Evolutionary conservation across 495 filamentous ascomycete genomes (phyloP).

Genomic region (Daldinia caldariorum): DNA sequence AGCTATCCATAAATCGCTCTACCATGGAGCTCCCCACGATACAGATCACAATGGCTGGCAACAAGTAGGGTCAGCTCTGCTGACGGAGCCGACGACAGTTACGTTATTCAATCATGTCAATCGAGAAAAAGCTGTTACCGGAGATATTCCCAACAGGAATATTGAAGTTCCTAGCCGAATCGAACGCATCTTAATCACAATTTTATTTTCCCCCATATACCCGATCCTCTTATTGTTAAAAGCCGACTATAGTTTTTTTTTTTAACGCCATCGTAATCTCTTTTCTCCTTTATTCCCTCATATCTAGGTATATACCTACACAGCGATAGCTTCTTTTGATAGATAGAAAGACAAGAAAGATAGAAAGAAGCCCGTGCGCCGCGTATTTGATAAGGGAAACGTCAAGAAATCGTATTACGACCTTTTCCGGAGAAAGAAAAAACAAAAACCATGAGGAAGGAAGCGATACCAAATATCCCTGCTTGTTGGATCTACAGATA

Average conservation of each 20-base stretch:
- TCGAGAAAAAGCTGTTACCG: background rate
- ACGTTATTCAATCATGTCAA: slow-evolving; percentile 27
- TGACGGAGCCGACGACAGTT: slow-evolving; percentile 19
- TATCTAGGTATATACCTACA: background rate
- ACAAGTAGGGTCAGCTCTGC: slow-evolving; percentile 24
- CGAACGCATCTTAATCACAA: background rate
- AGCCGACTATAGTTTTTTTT: background rate
- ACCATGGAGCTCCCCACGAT: slow-evolving; percentile 20
- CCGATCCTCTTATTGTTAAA: background rate
- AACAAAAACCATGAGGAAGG: background rate
- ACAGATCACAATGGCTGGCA: slow-evolving; percentile 2
- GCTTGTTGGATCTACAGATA: slow-evolving; percentile 5
- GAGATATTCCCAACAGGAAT: background rate
- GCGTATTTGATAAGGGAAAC: background rate
- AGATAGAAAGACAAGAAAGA: background rate
- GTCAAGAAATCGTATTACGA: slow-evolving; percentile 2
- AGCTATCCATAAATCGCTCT: background rate
- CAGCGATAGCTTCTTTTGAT: background rate
- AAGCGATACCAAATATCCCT: background rate
- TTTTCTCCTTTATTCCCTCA: slow-evolving; percentile 1
- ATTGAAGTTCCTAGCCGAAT: background rate
- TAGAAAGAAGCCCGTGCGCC: background rate
- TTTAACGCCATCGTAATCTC: background rate
- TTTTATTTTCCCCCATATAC: background rate
- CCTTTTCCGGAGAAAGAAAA: slow-evolving; percentile 12